These are phyloP conservation scores for Plasmopara viticola DNA, from an alignment of 352 stramenopile genomes.

Conservation along the genomic window DNA sequence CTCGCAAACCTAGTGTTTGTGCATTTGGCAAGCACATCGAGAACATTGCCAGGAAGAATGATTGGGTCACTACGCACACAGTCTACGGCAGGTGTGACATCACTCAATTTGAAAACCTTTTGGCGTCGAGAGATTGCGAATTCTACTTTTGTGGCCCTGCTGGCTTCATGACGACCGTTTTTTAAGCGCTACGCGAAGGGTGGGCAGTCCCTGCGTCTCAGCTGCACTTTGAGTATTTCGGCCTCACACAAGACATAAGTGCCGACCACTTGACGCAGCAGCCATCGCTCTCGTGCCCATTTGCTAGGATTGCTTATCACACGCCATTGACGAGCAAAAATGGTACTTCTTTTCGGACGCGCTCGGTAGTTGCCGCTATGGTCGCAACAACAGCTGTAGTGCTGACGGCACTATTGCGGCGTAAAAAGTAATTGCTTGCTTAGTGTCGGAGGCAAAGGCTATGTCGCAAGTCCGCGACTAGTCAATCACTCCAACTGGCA, in stretches of 20 bases:
- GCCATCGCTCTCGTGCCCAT: constrained; percentile 9
- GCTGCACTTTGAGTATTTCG: constrained; percentile 63
- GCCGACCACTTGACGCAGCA: constrained; percentile 5
- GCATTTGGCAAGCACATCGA: constrained; percentile 31
- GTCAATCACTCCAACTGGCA: too few relatives aligned
- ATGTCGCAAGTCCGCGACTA: too few relatives aligned
- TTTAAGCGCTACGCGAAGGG: constrained; percentile 29
- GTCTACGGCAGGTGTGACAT: constrained; percentile 30
- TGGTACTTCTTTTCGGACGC: constrained; percentile 9
- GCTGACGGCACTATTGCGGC: constrained; percentile 9
- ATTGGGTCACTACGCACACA: constrained; percentile 31
- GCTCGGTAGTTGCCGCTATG: constrained; percentile 11
- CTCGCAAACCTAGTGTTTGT: constrained; percentile 26
- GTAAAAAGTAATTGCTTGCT: constrained; percentile 11
- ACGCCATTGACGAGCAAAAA: constrained; percentile 3
- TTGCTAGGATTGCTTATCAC: constrained; percentile 20
- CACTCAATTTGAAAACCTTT: constrained; percentile 21
- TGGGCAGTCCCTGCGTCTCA: constrained; percentile 32
- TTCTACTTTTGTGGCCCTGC: constrained; percentile 61
- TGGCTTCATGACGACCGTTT: constrained; percentile 44
- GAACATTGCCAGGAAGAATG: constrained; percentile 25
- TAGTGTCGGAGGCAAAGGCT: too few relatives aligned
- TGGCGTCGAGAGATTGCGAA: constrained; percentile 32
- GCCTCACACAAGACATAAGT: constrained; percentile 40
- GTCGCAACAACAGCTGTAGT: constrained; percentile 16